Evolutionary conservation across 1,284 basidiomycete species (phyloP), one percentile per base, ranked within the genome.

Genomic region (Leccinum griseonigrum): DNA sequence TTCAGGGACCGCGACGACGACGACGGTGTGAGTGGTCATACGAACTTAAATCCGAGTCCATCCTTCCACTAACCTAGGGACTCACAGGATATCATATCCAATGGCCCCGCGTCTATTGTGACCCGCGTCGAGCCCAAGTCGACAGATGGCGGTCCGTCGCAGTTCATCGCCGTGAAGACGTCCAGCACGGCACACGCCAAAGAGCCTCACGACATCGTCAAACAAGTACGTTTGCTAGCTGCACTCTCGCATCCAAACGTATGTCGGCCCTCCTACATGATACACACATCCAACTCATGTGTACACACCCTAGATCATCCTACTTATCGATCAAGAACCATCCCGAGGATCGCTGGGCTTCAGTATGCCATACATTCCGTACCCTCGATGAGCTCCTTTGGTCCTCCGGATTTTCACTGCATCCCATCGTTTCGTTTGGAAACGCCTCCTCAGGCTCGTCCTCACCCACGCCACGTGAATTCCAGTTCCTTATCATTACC

Each of bases 191-290:
- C 56, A 0, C 57, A 71, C 6, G 62, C 70, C 46, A 74, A 72
- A 52, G 71, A 72, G 16, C 90, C 90, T 0, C 90, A 92, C 70
- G 88, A 92, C 65, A 88, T 92, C 61, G 67, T 83, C 60, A 90
- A 87, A 68, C 91, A 94, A 71, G 75, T 83, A 11, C 78, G 85
- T 36, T 68, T 91, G 0, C 76, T 94, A 29, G 75, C 75, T 0
- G 66, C 67, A 9, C 66, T 87, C 38, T 76, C 74, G 6, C 86
- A 92, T 72, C 66, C 70, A 13, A 90, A 91, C 68, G 91, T 89
- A 67, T 60, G 86, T 75, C n/a, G 51, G 26, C 26, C 53, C 60
- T 62, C 5, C 16, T 4, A 9, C 9, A 14, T 31, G 8, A 11
- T n/a, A 48, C 13, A 10, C 31, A 22, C 13, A 29, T 54, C 32